Percentiles rank a stretch among this genome's conserved stretches.
Evolutionary conservation across 2,329 filamentous ascomycete species (phyloP).

Genomic region (Aphanocladium album): DNA sequence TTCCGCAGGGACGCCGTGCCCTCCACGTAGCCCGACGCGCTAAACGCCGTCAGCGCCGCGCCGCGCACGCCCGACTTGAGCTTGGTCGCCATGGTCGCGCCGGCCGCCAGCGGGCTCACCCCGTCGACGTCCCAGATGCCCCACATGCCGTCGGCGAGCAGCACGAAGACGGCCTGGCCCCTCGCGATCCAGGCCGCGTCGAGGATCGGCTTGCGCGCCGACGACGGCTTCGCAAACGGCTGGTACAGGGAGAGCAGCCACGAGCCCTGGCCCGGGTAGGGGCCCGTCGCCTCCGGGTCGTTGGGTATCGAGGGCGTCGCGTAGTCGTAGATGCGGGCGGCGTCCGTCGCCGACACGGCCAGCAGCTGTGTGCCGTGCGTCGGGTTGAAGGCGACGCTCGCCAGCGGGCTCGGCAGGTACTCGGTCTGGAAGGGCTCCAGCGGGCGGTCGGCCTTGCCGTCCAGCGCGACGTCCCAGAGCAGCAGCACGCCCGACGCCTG

Average conservation of each 20-base stretch:
- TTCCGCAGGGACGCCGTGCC: constrained; percentile 52
- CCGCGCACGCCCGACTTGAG: constrained; percentile 49
- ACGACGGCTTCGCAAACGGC: constrained; percentile 45
- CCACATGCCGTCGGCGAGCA: constrained; percentile 62
- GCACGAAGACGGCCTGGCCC: constrained; percentile 53
- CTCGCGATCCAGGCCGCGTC: constrained; percentile 58
- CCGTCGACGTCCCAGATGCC: constrained; percentile 64
- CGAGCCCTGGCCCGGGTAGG: constrained; percentile 54
- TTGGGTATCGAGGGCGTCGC: constrained; percentile 46
- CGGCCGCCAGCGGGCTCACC: constrained; percentile 39
- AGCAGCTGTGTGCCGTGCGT: constrained; percentile 54
- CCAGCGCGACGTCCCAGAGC: constrained; percentile 53
- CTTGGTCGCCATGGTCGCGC: constrained; percentile 43
- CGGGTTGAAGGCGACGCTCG: constrained; percentile 56
- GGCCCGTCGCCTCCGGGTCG: constrained; percentile 46
- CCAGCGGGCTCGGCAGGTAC: constrained; percentile 50
- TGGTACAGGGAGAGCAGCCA: constrained; percentile 61
- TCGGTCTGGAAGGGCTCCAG: constrained; percentile 56
- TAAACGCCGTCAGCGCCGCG: constrained; percentile 55
- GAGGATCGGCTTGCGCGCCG: constrained; percentile 54
- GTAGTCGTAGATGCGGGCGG: constrained; percentile 59
- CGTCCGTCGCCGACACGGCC: constrained; percentile 49
- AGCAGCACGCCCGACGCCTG: constrained; percentile 56
- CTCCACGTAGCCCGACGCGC: constrained; percentile 54
- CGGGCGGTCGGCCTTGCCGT: constrained; percentile 27